Conservation (phyloP, 768 basidiomycete genomes). For the Dacryopinax primogenitus region DNA sequence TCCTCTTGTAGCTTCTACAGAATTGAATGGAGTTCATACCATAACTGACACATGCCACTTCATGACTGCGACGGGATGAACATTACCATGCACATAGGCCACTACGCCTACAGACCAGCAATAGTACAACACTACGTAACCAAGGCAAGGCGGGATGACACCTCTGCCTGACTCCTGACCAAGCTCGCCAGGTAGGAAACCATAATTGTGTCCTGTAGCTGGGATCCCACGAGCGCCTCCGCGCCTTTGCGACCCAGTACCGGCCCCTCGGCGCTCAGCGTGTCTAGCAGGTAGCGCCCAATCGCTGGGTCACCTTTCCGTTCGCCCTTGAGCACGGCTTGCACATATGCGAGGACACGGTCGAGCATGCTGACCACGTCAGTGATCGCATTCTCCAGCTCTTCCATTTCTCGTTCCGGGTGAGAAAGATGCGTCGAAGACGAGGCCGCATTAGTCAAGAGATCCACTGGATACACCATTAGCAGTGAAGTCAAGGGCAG, state of each 20-base stretch:
- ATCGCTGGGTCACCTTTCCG: constrained; percentile 68
- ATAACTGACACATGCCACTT: not conserved
- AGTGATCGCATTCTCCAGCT: constrained; percentile 59
- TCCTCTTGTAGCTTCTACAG: not conserved
- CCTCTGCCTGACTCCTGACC: constrained; percentile 84
- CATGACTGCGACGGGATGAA: constrained; percentile 6
- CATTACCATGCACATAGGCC: not conserved
- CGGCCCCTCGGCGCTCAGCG: constrained; percentile 58
- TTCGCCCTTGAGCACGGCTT: constrained; percentile 64
- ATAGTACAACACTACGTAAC: constrained; percentile 27
- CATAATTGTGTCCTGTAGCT: constrained; percentile 82
- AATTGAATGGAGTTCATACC: not conserved
- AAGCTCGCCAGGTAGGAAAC: constrained; percentile 89
- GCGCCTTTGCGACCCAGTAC: constrained; percentile 45
- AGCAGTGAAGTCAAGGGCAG: constrained; percentile 12
- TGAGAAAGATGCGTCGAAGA: constrained; percentile 18
- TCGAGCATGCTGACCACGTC: constrained; percentile 67
- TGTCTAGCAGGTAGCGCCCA: constrained; percentile 84
- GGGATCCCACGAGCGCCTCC: constrained; percentile 48
- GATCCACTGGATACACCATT: constrained; percentile 49
- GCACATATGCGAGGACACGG: constrained; percentile 74
- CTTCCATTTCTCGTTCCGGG: constrained; percentile 50
- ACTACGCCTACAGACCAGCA: not conserved
- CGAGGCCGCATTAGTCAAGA: constrained; percentile 34
- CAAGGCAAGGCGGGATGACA: constrained; percentile 75